Evolutionary conservation across 768 basidiomycete species (phyloP), one percentile per base, ranked within the genome.

Genomic region (Lentinula aciculospora): DNA sequence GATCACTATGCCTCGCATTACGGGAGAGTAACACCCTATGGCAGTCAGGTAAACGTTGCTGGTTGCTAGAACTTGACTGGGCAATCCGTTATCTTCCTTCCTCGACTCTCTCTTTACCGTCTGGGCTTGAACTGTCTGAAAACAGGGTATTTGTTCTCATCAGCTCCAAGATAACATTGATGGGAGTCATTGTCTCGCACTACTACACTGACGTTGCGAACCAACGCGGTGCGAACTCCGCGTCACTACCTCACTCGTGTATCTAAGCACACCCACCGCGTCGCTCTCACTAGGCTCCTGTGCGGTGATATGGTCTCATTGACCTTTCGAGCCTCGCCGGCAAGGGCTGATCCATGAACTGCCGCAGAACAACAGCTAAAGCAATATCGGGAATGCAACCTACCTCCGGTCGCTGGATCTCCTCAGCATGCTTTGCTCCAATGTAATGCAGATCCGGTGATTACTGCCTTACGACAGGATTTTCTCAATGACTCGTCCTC

Each of bases 261-360:
- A 17, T n/a, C 3, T 7, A 42, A 17, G n/a, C 5, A 1, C 40
- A 42, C 1, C 7, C 40, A 21, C n/a, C 7, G 40, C 7, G 12
- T 42, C 40, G n/a, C 40, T 21, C 40, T 42, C 2, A 42, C 7
- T 17, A 1, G 40, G n/a, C 17, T 21, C 12, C 3, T 42, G 40
- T 42, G 40, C n/a, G 40, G 40, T 1, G 40, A 42, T 21, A 42
- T 21, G 21, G 21, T 21, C 40, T 3, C 23, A 47, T 46, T 36
- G 56, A 48, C 31, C 10, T 45, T 67, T 65, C 51, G 60, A 50
- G 31, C 40, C 6, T 34, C 32, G 31, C 31, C 3, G 6, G 12
- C 31, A 6, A 6, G 6, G 9, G 32, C 4, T 9, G 9, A 9
- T 13, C 32, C 32, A 9, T 13, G 1, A 9, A 13, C 8, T 7